A percentile compares a stretch with the other conserved stretches of the same genome.
Conservation (phyloP, 768 basidiomycete genomes). For the Crucibulum laeve region DNA sequence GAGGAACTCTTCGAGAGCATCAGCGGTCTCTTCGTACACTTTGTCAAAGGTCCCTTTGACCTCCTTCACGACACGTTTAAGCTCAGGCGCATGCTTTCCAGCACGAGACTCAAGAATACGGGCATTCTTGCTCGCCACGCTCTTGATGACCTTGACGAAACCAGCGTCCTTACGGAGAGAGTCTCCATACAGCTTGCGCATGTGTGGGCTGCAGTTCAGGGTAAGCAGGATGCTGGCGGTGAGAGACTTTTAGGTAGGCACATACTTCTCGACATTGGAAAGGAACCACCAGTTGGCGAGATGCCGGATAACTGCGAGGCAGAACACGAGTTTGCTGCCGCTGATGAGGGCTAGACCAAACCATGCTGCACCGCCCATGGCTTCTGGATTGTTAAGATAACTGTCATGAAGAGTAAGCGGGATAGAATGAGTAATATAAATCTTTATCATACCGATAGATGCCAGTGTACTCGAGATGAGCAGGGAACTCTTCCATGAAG, state of each 20-base stretch:
- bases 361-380: constrained; percentile 94
- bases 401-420: constrained; percentile 27
- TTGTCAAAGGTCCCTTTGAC: constrained; percentile 95
- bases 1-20: constrained; percentile 90
- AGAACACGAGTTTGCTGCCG: constrained; percentile 86
- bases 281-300: constrained; percentile 97
- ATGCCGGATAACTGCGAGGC: constrained; percentile 79
- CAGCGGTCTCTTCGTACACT: constrained; percentile 91
- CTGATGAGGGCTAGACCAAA: constrained; percentile 91
- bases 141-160: constrained; percentile 97
- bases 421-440: neutral
- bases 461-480: constrained; percentile 90
- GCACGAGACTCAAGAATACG: constrained; percentile 71
- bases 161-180: constrained; percentile 94
- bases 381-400: constrained; percentile 92
- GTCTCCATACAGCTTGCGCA: constrained; percentile 94
- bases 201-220: constrained; percentile 74
- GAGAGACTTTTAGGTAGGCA: constrained; percentile 9
- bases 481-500: constrained; percentile 91
- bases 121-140: constrained; percentile 81
- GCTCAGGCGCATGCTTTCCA: constrained; percentile 77
- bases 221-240: constrained; percentile 3
- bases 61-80: constrained; percentile 76
- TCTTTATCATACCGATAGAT: constrained; percentile 71
- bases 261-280: constrained; percentile 85